Base-by-base conservation (phyloP, 164 flowering plant species). In the Houttuynia cordata region DNA sequence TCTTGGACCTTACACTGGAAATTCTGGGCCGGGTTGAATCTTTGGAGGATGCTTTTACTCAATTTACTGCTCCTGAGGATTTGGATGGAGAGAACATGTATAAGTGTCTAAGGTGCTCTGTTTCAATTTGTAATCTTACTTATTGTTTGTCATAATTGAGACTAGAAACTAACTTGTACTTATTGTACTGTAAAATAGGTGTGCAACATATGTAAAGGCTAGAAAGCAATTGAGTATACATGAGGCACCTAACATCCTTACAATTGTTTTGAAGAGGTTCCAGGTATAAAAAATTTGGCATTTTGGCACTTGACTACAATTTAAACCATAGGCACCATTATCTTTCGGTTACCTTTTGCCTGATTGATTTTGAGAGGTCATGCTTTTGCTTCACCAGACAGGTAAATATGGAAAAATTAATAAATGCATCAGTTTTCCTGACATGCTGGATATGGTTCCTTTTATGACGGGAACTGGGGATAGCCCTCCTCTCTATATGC, bases 81-180 rank as follows among this genome's bases (percentile, higher is more conserved):
- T 75, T 88, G 74, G 95, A 88, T 74, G 98, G 96, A 66, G 96
- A 91, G 65, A 91, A 91, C 68, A 88, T 76, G 92, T 91, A 91
- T 64, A 73, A 81, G 74, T 91, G 98, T 79, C 83, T 79, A 73
- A 83, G 96, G 98, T 91, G 13, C 63, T 77, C 25, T 60, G 40
- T 15, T 22, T 42, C 47, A 30, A 8, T 13, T 21, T 60, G 51
- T 53, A 17, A 54, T 0, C 42, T 59, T 39, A n/a, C 23, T 52
- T 52, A 18, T 30, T 30, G 6, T 30, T n/a, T 30, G 6, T 6
- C 37, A 30, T 30, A 30, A 30, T 30, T 2, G 2, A 30, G 18
- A 0, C 0, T 22, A 8, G 55, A 23, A 21, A 69, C 56, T 58
- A 7, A 65, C 18, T 19, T 7, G 23, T 42, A 39, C 53, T 17